Evolutionary conservation across 805 yeast genomes (phyloP), one percentile per base, ranked within the genome.

Genomic region (Blastobotrys chiropterorum): DNA sequence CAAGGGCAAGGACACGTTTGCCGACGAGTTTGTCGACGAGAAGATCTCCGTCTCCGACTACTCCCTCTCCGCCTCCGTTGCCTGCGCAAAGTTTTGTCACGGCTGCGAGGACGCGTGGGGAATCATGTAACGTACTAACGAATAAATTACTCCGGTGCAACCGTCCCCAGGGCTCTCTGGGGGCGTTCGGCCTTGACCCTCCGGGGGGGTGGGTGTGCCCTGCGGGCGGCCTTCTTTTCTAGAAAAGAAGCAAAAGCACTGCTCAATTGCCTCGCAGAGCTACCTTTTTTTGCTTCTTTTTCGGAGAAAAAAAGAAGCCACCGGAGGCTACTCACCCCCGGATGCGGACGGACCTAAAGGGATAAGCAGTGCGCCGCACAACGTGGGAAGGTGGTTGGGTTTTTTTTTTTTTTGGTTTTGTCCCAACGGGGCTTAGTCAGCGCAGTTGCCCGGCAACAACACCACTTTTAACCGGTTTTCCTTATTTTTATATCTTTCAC

Each of bases 71-170:
- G 99, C 99, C 2, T 90, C 97, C 11, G 97, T 94, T 52, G 98
- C 99, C 3, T 94, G 98, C 70, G 86, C 96, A 58, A 94, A 94
- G 71, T 90, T 94, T 74, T 92, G 98, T 69, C 98, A 94, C 66
- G 99, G 99, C 47, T 89, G 96, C 65, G 99, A 94, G 73, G 99
- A 94, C 70, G 95, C 95, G 22, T 94, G 99, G 98, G 83, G 82
- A 45, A 90, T 94, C 62, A 69, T 72, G 65, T 77, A 62, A 53
- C 19, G 7, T 14, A 31, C 26, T 45, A n/a, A 19, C 21, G 15
- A n/a, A 30, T 15, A 26, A 14, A n/a, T n/a, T n/a, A n/a, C n/a
- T n/a, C n/a, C n/a, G n/a, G n/a, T n/a, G n/a, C n/a, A n/a, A n/a
- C n/a, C n/a, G n/a, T n/a, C n/a, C n/a, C n/a, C n/a, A n/a, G n/a